Base-by-base conservation (phyloP, 805 yeast genomes). In the Myxozyma melibiosi region DNA sequence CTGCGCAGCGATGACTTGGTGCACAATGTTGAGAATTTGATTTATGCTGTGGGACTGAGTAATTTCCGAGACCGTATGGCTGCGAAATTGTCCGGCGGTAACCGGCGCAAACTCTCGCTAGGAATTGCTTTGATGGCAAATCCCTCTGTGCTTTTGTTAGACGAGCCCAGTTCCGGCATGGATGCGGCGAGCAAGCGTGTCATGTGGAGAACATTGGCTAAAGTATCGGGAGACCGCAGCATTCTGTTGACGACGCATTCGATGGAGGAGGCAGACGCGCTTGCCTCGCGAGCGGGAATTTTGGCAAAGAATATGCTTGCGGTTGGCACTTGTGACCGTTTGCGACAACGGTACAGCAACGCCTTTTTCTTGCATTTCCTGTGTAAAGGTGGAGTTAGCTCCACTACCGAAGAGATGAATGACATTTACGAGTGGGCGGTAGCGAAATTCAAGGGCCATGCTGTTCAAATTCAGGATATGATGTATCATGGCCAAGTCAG, bases 161-260 rank as follows among this genome's bases (percentile, higher is more conserved):
- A 71, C 54, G 74, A 71, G 60, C 75, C 74, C n/a, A 70, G 74
- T 7, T 66, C 71, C 33, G 74, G 74, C 16, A 70, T 71, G 75
- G 74, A 71, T 53, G 74, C 75, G 11, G 71, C 70, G 52, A 72
- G 74, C 20, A 72, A 72, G 51, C 68, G 75, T 16, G 65, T 71
- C 37, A 71, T 71, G 74, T 71, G 74, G 74, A 63, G 60, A 25
- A 71, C 73, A 8, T 53, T 71, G 24, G 57, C 70, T 9, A 51
- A 61, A 9, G 70, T 71, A 2, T 24, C 72, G 3, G 67, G 50
- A 13, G 68, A 68, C 5, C 59, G 73, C 25, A 62, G 71, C 25
- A 71, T 71, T 43, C 66, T 71, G 11, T 57, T 71, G 24, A 71
- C 74, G 7, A 71, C 74, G 6, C 74, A 71, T 48, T 69, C 72